phyloP scores from a whole-genome alignment of 768 basidiomycete species.

The Pisolithus albus region DNA sequence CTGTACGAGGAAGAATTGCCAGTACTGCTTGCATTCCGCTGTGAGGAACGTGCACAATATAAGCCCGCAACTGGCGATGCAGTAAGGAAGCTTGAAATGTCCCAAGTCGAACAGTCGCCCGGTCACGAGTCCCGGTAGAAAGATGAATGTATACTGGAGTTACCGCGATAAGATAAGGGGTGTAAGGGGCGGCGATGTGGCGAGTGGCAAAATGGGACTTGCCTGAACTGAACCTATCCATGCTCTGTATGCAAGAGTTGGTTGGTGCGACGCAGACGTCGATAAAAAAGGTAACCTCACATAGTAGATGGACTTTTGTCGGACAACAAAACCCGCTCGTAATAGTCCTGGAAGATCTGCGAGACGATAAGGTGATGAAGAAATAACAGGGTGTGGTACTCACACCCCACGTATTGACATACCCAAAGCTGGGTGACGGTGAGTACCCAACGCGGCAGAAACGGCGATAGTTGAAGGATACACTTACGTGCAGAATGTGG shows the following conservation, averaged over 20 bases:
- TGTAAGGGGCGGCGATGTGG: background rate
- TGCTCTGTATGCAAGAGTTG: constrained; percentile 37
- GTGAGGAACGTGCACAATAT: constrained; percentile 56
- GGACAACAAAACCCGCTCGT: constrained; percentile 46
- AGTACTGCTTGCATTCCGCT: constrained; percentile 65
- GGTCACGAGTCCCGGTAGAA: constrained; percentile 53
- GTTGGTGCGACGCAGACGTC: background rate
- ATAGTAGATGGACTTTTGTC: constrained; percentile 55
- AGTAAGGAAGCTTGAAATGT: constrained; percentile 47
- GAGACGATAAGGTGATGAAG: background rate
- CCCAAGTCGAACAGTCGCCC: constrained; percentile 74
- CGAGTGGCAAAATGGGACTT: background rate
- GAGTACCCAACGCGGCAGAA: background rate
- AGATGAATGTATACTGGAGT: constrained; percentile 48
- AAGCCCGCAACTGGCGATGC: constrained; percentile 42
- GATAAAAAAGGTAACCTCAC: constrained; percentile 31
- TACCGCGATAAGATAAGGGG: constrained; percentile 16
- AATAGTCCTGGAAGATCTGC: constrained; percentile 70
- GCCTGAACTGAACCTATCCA: constrained; percentile 81
- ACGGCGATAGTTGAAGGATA: too few relatives aligned
- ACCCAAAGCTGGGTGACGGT: constrained; percentile 45
- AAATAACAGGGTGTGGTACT: constrained; percentile 17
- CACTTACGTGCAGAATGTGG: constrained; percentile 36
- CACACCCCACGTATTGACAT: constrained; percentile 72
- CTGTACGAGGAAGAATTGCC: constrained; percentile 76